Evolutionary conservation across 768 basidiomycete genomes (phyloP).

Genomic region (Antrodiella citrinella): DNA sequence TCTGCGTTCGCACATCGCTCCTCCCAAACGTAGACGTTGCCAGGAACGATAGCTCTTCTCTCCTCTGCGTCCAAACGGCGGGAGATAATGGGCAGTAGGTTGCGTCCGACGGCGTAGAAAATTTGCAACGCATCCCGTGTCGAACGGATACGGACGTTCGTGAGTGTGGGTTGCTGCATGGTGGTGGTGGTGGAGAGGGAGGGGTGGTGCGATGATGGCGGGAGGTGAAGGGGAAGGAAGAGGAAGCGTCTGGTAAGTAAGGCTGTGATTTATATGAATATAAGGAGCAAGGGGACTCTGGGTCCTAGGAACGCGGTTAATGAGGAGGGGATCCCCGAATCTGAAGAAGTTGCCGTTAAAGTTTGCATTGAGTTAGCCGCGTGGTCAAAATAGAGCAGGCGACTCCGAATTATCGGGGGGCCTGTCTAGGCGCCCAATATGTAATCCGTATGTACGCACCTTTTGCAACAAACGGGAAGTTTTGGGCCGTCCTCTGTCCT

Average conservation of each 20-base stretch:
- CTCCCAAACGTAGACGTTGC: conserved; percentile 86
- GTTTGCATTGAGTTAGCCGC: conserved; percentile 55
- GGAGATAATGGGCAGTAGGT: conserved; percentile 65
- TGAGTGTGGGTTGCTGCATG: conserved; percentile 74
- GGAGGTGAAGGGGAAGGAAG: background rate
- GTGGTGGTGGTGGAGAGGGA: conserved; percentile 10
- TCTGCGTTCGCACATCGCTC: conserved; percentile 81
- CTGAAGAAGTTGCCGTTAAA: conserved; percentile 32
- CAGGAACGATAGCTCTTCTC: conserved; percentile 53
- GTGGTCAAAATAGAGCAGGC: conserved; percentile 21
- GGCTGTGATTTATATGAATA: conserved; percentile 1
- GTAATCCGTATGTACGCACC: too few species aligned
- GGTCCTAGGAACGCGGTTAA: conserved; percentile 2
- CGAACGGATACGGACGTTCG: conserved; percentile 69
- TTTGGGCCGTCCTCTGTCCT: too few species aligned
- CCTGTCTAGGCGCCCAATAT: too few species aligned
- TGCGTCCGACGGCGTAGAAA: conserved; percentile 68
- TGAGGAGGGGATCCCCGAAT: conserved; percentile 24
- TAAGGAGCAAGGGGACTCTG: conserved; percentile 5
- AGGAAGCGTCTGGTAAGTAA: conserved; percentile 12
- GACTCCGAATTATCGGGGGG: conserved; percentile 18
- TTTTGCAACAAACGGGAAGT: too few species aligned
- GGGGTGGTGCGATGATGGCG: background rate
- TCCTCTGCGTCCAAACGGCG: conserved; percentile 80
- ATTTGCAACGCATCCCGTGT: conserved; percentile 76